These are phyloP conservation scores for Leccinum fibrillosum DNA, from an alignment of 768 basidiomycete species.

Conservation along the genomic window DNA sequence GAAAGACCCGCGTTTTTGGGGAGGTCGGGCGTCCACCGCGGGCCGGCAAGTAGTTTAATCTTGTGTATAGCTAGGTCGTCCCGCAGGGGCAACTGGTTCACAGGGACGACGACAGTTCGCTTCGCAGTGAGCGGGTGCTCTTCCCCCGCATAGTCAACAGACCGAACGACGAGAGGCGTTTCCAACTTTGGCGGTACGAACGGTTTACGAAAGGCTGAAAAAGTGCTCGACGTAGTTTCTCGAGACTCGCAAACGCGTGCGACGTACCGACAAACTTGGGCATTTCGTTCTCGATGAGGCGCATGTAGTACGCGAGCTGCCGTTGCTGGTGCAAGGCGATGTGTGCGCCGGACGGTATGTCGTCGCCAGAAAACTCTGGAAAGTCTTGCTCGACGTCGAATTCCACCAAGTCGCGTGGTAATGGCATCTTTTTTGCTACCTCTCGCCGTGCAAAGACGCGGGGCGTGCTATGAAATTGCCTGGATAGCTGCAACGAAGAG, in stretches of 20 bases:
- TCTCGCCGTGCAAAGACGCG: conserved; percentile 16
- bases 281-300: conserved; percentile 87
- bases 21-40: conserved; percentile 77
- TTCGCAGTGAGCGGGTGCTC: conserved; percentile 69
- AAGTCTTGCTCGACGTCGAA: conserved; percentile 37
- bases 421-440: conserved; percentile 25
- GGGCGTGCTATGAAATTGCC: conserved; percentile 27
- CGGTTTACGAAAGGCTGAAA: conserved; percentile 73
- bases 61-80: conserved; percentile 70
- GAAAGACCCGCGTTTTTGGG: conserved; percentile 65
- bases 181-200: conserved; percentile 63
- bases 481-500: conserved; percentile 7
- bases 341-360: conserved; percentile 70
- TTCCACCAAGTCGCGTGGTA: conserved; percentile 38
- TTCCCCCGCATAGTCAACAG: conserved; percentile 76
- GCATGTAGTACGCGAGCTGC: conserved; percentile 70
- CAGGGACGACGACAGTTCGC: conserved; percentile 69
- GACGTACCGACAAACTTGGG: conserved; percentile 76
- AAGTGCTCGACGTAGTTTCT: conserved; percentile 4
- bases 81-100: conserved; percentile 68
- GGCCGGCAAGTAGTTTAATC: conserved; percentile 84
- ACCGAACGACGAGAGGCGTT: conserved; percentile 66
- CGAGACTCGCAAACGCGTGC: conserved; percentile 2
- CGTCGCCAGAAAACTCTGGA: conserved; percentile 40
- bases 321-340: conserved; percentile 71